These are phyloP conservation scores for Trichaptum fuscoviolaceum DNA, from an alignment of 768 basidiomycete genomes.

Conservation along the genomic window DNA sequence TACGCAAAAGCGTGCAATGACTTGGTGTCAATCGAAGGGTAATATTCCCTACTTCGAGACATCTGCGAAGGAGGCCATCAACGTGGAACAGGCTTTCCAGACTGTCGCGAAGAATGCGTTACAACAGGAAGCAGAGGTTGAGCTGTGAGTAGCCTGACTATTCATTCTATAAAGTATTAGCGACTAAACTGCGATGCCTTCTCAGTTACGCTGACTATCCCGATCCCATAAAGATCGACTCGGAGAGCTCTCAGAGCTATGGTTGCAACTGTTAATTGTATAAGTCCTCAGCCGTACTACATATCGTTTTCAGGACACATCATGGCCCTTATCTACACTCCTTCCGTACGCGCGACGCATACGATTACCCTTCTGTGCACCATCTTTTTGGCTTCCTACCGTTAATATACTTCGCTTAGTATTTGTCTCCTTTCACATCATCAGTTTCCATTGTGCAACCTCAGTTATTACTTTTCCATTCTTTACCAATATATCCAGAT, in stretches of 20 bases:
- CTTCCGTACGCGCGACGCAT: neutral
- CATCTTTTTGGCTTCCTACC: neutral
- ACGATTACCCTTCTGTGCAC: neutral
- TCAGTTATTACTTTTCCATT: neutral
- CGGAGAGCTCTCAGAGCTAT: conserved; percentile 85
- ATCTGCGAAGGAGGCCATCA: conserved; percentile 99
- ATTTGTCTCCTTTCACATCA: neutral
- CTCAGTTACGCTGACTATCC: conserved; percentile 95
- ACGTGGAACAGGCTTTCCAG: conserved; percentile 99
- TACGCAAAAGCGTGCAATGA: conserved; percentile 99
- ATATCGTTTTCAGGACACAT: conserved; percentile 3
- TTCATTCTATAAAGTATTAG: conserved; percentile 11
- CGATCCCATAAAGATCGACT: conserved; percentile 95
- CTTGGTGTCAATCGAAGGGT: conserved; percentile 99
- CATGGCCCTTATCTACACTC: neutral
- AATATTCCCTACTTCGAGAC: conserved; percentile 99
- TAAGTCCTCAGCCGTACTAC: neutral
- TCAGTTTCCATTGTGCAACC: neutral
- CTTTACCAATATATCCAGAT: neutral
- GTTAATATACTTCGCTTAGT: neutral
- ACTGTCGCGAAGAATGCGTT: conserved; percentile 99
- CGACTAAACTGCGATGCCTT: conserved; percentile 15
- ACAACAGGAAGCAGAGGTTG: conserved; percentile 95
- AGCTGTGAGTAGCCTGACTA: conserved; percentile 55
- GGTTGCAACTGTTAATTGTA: conserved; percentile 79